Conservation (phyloP, 2,329 filamentous ascomycete species). For the Calonectria fujianensis region DNA sequence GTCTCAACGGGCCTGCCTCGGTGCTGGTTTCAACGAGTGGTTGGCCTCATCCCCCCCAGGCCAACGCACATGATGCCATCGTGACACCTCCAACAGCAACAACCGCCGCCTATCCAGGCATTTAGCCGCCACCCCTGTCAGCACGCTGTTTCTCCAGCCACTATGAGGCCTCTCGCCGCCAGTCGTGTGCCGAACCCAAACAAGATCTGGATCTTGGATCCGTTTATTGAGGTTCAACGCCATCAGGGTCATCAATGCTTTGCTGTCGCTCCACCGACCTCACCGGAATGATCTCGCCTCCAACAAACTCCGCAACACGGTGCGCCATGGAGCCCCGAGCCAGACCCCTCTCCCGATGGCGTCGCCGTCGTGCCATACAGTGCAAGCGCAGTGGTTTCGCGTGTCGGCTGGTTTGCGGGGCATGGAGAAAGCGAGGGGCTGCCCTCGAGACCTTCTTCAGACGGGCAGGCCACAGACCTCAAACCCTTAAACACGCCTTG, state of each 20-base stretch:
- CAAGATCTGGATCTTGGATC: neutral
- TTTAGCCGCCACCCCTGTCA: slow-evolving; percentile 28
- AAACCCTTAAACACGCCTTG: neutral
- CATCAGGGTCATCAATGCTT: slow-evolving; percentile 27
- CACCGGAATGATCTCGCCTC: slow-evolving; percentile 31
- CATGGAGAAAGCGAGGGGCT: neutral
- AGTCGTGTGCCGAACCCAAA: slow-evolving; percentile 2
- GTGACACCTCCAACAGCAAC: slow-evolving; percentile 14
- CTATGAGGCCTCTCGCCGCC: slow-evolving; percentile 3
- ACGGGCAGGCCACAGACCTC: slow-evolving; percentile 20
- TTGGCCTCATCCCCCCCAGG: neutral
- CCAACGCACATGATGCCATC: slow-evolving; percentile 22
- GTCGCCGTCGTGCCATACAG: slow-evolving; percentile 24
- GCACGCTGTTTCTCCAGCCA: slow-evolving; percentile 32
- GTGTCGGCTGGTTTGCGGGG: slow-evolving; percentile 13
- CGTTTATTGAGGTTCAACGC: slow-evolving; percentile 4
- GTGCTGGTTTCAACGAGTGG: slow-evolving; percentile 34
- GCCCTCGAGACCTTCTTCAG: slow-evolving; percentile 6
- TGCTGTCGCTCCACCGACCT: slow-evolving; percentile 27
- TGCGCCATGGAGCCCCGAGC: slow-evolving; percentile 26
- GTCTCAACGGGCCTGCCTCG: slow-evolving; percentile 25
- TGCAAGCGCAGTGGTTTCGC: slow-evolving; percentile 9
- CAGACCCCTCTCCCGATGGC: slow-evolving; percentile 29
- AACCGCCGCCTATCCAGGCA: slow-evolving; percentile 12
- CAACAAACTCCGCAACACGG: slow-evolving; percentile 35